Conservation (phyloP, 345 rosid genomes). For the Passiflora organensis region DNA sequence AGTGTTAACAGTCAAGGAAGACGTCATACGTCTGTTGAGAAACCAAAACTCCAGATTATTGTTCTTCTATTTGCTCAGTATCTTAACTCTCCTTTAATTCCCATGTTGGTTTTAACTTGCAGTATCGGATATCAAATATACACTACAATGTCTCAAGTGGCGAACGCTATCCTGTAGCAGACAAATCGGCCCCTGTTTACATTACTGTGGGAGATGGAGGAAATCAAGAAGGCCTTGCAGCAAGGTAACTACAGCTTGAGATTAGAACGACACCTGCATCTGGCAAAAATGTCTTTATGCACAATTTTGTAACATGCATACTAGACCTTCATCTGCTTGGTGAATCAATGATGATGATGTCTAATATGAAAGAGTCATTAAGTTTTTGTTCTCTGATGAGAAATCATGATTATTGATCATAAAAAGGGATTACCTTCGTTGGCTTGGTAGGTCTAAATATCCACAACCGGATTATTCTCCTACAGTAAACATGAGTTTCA, state of each 20-base stretch:
- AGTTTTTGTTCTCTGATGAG: slow-evolving; percentile 4
- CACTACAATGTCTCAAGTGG: slow-evolving; percentile 68
- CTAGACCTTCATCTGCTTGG: not conserved
- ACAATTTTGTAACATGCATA: not conserved
- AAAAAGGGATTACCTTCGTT: not conserved
- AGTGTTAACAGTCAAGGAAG: not conserved
- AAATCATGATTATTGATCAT: too few species aligned
- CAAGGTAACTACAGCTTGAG: slow-evolving; percentile 39
- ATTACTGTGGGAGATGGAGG: slow-evolving; percentile 95
- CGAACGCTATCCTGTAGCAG: slow-evolving; percentile 50
- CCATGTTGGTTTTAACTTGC: slow-evolving; percentile 10
- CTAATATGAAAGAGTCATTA: not conserved
- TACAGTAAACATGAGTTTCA: not conserved
- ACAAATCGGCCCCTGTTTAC: slow-evolving; percentile 84
- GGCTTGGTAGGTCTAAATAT: slow-evolving; percentile 52
- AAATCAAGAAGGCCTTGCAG: slow-evolving; percentile 87
- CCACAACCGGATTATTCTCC: slow-evolving; percentile 85
- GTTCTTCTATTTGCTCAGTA: too few species aligned
- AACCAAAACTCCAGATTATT: too few species aligned
- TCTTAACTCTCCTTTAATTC: not conserved
- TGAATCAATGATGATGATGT: not conserved
- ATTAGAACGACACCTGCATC: not conserved
- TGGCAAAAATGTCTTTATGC: not conserved
- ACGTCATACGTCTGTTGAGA: too few species aligned
- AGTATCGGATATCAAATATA: slow-evolving; percentile 84